Evolutionary conservation across 176 grass and related monocot species (phyloP).

Genomic region (Cenchrus purpureus): DNA sequence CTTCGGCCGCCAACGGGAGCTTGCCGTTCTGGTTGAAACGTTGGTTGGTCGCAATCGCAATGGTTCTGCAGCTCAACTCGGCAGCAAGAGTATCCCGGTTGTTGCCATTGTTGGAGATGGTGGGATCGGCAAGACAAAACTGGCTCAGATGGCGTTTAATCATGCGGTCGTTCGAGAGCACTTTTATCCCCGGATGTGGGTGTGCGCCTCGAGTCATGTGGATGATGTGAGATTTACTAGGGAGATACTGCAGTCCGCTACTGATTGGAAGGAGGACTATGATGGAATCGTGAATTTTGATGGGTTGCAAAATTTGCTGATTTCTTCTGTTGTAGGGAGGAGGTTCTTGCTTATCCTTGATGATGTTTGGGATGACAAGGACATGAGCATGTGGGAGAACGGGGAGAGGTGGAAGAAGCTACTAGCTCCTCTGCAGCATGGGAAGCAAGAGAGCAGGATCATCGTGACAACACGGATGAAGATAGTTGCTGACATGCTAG

Average conservation of each 20-base stretch:
- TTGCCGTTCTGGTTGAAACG: constrained; percentile 13
- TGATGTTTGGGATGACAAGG: constrained; percentile 54
- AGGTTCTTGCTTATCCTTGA: constrained; percentile 64
- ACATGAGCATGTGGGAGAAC: background rate
- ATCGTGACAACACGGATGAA: constrained; percentile 50
- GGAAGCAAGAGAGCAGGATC: constrained; percentile 44
- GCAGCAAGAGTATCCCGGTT: constrained; percentile 22
- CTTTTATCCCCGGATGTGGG: constrained; percentile 50
- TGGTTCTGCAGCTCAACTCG: background rate
- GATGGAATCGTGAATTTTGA: constrained; percentile 18
- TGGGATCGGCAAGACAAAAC: constrained; percentile 53
- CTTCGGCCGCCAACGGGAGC: constrained; percentile 27
- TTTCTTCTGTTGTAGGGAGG: constrained; percentile 10
- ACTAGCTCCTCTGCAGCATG: constrained; percentile 37
- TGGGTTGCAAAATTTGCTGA: constrained; percentile 30
- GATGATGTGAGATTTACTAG: constrained; percentile 32
- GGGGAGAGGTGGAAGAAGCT: constrained; percentile 24
- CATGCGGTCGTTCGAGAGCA: constrained; percentile 11
- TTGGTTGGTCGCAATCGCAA: background rate
- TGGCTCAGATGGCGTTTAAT: constrained; percentile 47
- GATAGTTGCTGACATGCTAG: constrained; percentile 51
- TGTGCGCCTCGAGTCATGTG: constrained; percentile 28
- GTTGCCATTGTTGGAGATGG: constrained; percentile 52
- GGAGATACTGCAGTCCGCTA: constrained; percentile 42
- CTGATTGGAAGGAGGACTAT: constrained; percentile 16